phyloP scores from a whole-genome alignment of 2,329 filamentous ascomycete species.

The Fusarium oxysporum region DNA sequence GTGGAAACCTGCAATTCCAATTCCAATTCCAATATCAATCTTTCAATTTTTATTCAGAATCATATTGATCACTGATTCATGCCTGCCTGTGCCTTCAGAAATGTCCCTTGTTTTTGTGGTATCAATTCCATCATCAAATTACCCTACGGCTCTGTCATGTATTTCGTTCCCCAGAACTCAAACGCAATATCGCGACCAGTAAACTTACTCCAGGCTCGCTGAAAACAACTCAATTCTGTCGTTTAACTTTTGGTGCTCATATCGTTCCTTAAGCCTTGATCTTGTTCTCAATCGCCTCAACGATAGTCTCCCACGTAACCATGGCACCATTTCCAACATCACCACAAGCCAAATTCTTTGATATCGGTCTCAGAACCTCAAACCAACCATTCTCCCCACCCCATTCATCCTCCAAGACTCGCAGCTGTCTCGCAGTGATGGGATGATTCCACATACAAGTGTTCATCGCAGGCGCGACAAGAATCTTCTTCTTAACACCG shows the following conservation, averaged over 20 bases:
- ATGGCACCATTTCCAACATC: slow-evolving; percentile 87
- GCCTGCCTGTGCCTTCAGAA: not conserved
- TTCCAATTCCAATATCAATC: not conserved
- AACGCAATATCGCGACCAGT: not conserved
- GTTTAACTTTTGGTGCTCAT: rapidly evolving
- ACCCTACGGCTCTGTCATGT: not conserved
- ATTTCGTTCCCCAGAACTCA: not conserved
- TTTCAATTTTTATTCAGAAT: not conserved
- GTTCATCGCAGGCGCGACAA: slow-evolving; percentile 89
- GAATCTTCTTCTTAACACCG: slow-evolving; percentile 70
- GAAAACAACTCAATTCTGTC: rapidly evolving
- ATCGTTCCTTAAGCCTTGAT: slow-evolving; percentile 45
- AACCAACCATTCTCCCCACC: slow-evolving; percentile 64
- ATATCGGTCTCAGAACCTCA: slow-evolving; percentile 77
- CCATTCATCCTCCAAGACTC: slow-evolving; percentile 80
- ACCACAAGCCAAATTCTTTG: slow-evolving; percentile 85
- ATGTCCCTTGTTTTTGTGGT: not conserved
- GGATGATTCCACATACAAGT: slow-evolving; percentile 91
- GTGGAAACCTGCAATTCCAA: not conserved
- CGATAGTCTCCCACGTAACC: slow-evolving; percentile 83
- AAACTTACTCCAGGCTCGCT: not conserved
- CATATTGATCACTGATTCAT: not conserved
- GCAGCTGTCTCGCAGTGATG: slow-evolving; percentile 78
- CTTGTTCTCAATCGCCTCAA: slow-evolving; percentile 69
- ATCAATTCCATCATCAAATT: slow-evolving; percentile 4